Conservation (phyloP, 305 asterid genomes). For the Fraxinus greggii region DNA sequence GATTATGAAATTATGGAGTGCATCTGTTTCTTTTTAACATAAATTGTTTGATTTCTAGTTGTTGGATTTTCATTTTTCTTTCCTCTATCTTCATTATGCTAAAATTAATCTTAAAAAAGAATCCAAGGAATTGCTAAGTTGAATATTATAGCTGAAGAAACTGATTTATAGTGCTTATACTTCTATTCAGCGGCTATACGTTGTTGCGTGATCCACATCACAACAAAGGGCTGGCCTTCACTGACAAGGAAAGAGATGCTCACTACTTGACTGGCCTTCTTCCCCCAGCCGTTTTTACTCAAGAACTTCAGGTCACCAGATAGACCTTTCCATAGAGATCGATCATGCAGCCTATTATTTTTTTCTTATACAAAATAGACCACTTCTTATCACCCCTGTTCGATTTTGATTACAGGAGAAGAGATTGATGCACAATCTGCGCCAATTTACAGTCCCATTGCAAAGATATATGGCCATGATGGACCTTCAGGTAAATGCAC, state of each 20-base stretch:
- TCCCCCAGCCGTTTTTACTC: slow-evolving; percentile 65
- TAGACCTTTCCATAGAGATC: not conserved
- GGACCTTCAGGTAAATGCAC: slow-evolving; percentile 80
- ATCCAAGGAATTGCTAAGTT: not conserved
- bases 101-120: not conserved
- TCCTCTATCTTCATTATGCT: not conserved
- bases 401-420: slow-evolving; percentile 50
- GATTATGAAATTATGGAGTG: not conserved
- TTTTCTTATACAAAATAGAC: not conserved
- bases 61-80: not conserved
- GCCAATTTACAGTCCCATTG: slow-evolving; percentile 72
- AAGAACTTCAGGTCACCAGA: slow-evolving; percentile 70
- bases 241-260: slow-evolving; percentile 80
- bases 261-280: slow-evolving; percentile 86
- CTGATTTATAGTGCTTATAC: slow-evolving; percentile 9
- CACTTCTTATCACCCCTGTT: slow-evolving; percentile 12
- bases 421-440: slow-evolving; percentile 65
- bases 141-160: not conserved
- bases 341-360: not conserved
- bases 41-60: not conserved
- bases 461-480: slow-evolving; percentile 91
- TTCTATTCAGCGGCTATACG: slow-evolving; percentile 56
- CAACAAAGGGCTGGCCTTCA: slow-evolving; percentile 88
- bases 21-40: not conserved
- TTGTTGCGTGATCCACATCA: slow-evolving; percentile 86